A percentile compares a stretch with the other conserved stretches of the same genome.
phyloP scores from a whole-genome alignment of 495 filamentous ascomycete genomes.

The Terfezia claveryi region DNA sequence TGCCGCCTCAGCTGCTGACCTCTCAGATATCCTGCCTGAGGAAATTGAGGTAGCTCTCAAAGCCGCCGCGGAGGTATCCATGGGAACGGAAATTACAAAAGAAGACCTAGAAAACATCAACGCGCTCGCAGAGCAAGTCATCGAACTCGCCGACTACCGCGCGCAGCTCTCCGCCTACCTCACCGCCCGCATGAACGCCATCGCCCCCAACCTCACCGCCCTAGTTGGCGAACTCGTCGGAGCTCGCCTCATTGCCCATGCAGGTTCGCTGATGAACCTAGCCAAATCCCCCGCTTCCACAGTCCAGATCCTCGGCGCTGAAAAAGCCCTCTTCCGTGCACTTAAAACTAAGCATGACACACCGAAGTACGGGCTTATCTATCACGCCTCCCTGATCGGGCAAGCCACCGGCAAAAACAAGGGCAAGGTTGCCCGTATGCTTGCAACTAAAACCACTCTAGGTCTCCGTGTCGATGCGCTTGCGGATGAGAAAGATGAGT shows the following conservation, averaged over 20 bases:
- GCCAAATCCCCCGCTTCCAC: conserved; percentile 93
- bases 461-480: conserved; percentile 86
- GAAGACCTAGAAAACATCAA: conserved; percentile 82
- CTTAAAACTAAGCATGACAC: conserved; percentile 99
- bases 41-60: conserved; percentile 88
- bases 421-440: conserved; percentile 94
- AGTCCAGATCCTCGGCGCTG: conserved; percentile 91
- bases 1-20: conserved; percentile 51
- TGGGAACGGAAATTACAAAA: conserved; percentile 87
- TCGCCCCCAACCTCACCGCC: conserved; percentile 87
- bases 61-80: conserved; percentile 81
- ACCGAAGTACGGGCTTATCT: conserved; percentile 97
- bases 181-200: conserved; percentile 81
- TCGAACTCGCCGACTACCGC: conserved; percentile 74
- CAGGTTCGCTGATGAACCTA: conserved; percentile 83
- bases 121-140: conserved; percentile 77
- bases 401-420: conserved; percentile 96
- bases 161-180: conserved; percentile 72
- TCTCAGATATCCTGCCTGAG: conserved; percentile 82
- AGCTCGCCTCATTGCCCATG: conserved; percentile 84
- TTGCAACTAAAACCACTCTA: conserved; percentile 78
- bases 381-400: conserved; percentile 88
- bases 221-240: conserved; percentile 89
- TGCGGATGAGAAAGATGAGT: conserved; percentile 75
- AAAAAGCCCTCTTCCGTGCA: conserved; percentile 95